Base-by-base conservation (phyloP, 495 filamentous ascomycete genomes). In the Entonaema liquescens region DNA sequence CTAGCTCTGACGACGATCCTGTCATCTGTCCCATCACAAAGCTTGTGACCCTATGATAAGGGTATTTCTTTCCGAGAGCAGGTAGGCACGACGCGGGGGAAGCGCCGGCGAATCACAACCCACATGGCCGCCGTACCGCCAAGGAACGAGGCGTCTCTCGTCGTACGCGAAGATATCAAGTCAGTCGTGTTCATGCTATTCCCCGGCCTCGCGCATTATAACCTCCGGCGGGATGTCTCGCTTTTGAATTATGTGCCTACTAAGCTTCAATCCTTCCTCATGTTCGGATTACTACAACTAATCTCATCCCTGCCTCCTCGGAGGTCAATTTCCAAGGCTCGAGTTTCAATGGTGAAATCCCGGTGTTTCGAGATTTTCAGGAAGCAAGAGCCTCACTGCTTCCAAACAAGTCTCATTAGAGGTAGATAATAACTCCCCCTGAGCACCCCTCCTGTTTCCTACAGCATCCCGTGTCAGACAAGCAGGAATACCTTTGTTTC, bases 1-100 rank as follows among this genome's bases (percentile, higher is more conserved):
- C n/a, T 42, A 36, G 53, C 28, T 63, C 49, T 12, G 57, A 53
- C 58, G 59, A 49, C 53, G 33, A 25, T 66, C 52, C 55, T 21
- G 54, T 38, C 55, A 38, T 17, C 42, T 56, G 11, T 38, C 35
- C 35, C 29, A 7, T 19, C 47, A 42, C 29, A 28, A 55, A 29
- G 44, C 11, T 49, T 64, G 70, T 72, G 36, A 40, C 47, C 59
- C 38, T 23, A 50, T 62, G 54, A 66, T 57, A 65, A 9, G 28
- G 23, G 17, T 33, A 26, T 40, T 23, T 66, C 52, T 25, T 69
- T 50, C 70, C 62, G 65, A 73, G 42, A 65, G 61, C 58, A 50
- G 57, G 52, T 69, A 68, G 62, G 62, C 61, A 61, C 69, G 70
- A 73, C 70, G 69, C 65, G 65, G 65, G 44, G 61, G 13, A 64